These are phyloP conservation scores for Citrus australasica DNA, from an alignment of 345 rosid genomes.

Conservation along the genomic window DNA sequence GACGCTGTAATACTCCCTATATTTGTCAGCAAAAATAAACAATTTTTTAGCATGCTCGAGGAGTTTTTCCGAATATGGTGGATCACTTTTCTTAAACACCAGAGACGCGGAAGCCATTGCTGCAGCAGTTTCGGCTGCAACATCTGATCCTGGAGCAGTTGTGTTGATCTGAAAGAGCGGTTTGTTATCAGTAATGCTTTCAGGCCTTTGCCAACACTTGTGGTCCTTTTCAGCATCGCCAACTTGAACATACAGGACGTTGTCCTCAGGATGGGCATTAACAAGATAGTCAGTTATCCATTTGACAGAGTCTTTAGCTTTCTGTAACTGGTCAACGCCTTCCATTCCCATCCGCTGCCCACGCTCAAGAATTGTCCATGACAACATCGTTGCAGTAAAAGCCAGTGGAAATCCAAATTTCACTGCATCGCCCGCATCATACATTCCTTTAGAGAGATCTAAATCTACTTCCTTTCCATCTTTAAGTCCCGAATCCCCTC, in stretches of 20 bases:
- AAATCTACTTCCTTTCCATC: conserved; percentile 64
- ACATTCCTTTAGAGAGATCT: conserved; percentile 83
- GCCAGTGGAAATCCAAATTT: conserved; percentile 96
- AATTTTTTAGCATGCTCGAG: conserved; percentile 73
- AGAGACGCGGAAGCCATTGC: conserved; percentile 92
- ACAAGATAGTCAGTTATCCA: conserved; percentile 91
- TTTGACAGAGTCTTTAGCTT: conserved; percentile 64
- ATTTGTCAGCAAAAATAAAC: conserved; percentile 70
- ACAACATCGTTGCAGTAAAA: conserved; percentile 76
- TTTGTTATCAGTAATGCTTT: conserved; percentile 67
- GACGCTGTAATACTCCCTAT: conserved; percentile 58
- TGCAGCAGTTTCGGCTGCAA: conserved; percentile 96
- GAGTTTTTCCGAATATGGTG: conserved; percentile 63
- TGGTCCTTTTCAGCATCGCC: conserved; percentile 83
- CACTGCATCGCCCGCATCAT: conserved; percentile 91
- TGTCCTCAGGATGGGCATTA: conserved; percentile 61
- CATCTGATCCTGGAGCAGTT: conserved; percentile 75
- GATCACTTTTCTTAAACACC: conserved; percentile 61
- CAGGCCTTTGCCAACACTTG: conserved; percentile 91
- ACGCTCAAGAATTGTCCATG: conserved; percentile 94
- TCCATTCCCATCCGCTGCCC: conserved; percentile 65
- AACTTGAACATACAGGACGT: conserved; percentile 83
- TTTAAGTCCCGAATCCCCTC: conserved; percentile 78
- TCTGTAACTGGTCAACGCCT: conserved; percentile 46
- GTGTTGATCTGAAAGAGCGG: conserved; percentile 64